Conservation (phyloP, 176 grass and related monocot genomes). For the Tillandsia fasciculata region DNA sequence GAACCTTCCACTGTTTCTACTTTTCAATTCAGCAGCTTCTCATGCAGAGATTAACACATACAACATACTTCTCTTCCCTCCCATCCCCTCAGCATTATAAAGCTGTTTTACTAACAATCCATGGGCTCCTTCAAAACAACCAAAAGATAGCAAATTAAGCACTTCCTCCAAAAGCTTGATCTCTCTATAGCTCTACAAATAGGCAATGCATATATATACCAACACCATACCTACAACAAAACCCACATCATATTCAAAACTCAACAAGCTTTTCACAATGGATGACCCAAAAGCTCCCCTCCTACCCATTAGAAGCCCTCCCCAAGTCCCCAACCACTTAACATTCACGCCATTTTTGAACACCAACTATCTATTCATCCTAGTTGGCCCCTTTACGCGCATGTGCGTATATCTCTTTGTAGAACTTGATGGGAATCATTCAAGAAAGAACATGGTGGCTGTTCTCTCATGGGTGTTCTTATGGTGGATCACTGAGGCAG, state of each 20-base stretch:
- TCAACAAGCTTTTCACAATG: background rate
- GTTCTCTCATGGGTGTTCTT: slow-evolving; percentile 78
- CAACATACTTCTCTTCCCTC: background rate
- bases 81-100: background rate
- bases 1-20: background rate
- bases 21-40: background rate
- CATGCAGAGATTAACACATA: background rate
- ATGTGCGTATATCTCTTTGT: slow-evolving; percentile 29
- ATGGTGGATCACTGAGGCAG: slow-evolving; percentile 81
- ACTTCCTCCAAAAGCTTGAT: background rate
- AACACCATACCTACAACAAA: background rate
- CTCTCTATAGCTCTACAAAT: background rate
- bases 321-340: background rate
- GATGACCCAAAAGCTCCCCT: background rate
- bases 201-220: background rate
- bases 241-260: background rate
- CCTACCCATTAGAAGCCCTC: slow-evolving; percentile 2
- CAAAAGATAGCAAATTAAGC: background rate
- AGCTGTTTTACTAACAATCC: background rate
- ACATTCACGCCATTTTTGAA: background rate
- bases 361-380: slow-evolving; percentile 13
- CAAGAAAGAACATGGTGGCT: slow-evolving; percentile 66
- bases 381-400: slow-evolving; percentile 38
- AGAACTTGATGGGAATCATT: slow-evolving; percentile 26
- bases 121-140: background rate